These are phyloP conservation scores for Agastache rugosa DNA, from an alignment of 257 asterid species.

Conservation along the genomic window DNA sequence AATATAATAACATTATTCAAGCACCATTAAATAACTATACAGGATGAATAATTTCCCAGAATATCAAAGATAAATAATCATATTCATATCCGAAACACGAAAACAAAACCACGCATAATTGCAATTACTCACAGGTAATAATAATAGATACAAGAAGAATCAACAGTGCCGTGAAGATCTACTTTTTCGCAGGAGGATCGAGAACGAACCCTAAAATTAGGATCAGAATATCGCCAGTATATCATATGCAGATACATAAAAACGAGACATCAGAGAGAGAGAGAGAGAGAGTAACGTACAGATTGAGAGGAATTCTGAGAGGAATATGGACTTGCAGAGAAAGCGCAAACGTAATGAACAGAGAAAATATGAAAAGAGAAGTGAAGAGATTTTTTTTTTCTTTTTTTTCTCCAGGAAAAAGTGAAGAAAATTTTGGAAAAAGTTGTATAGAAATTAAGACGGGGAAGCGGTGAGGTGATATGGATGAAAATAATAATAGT, in stretches of 20 bases:
- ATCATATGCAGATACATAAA: not conserved
- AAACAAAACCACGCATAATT: not conserved
- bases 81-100: not conserved
- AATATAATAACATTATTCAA: not conserved
- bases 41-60: not conserved
- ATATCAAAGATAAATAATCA: not conserved
- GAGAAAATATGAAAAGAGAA: not conserved
- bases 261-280: not conserved
- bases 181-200: not conserved
- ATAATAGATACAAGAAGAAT: not conserved
- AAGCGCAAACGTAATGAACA: not conserved
- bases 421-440: not conserved
- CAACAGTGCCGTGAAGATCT: not conserved
- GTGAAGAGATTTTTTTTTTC: too few relatives aligned
- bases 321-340: not conserved
- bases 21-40: not conserved
- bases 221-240: not conserved
- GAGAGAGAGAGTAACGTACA: not conserved
- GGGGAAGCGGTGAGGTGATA: not conserved
- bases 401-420: too few relatives aligned
- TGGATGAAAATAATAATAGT: not conserved
- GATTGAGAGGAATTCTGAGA: not conserved
- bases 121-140: not conserved
- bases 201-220: constrained; percentile 2
- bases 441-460: not conserved